Conservation (phyloP, 805 yeast species). For the Blastobotrys chiropterorum region DNA sequence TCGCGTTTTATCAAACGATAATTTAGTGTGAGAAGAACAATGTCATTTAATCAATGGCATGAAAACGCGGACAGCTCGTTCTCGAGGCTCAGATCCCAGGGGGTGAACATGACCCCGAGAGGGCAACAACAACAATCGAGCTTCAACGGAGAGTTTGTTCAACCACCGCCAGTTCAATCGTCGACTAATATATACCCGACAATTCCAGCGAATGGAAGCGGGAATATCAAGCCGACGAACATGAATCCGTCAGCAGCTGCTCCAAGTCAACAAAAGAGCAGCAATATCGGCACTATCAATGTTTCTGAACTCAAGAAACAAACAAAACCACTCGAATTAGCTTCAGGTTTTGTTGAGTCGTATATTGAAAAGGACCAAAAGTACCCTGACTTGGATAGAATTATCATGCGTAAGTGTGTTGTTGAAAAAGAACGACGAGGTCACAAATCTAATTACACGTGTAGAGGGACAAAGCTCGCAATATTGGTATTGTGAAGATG, state of each 20-base stretch:
- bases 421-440: not conserved
- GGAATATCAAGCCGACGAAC: not conserved
- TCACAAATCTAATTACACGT: not conserved
- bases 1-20: not conserved
- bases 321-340: slow-evolving; percentile 22
- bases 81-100: not conserved
- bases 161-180: not conserved
- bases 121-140: not conserved
- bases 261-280: not conserved
- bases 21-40: not conserved
- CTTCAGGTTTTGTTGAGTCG: slow-evolving; percentile 23
- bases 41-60: not conserved
- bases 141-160: not conserved
- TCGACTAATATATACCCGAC: not conserved
- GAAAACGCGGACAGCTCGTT: not conserved
- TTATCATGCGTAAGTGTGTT: slow-evolving; percentile 25
- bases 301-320: slow-evolving; percentile 13
- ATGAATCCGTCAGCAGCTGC: not conserved
- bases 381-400: slow-evolving; percentile 32
- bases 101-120: not conserved
- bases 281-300: slow-evolving; percentile 12
- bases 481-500: slow-evolving; percentile 21
- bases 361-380: slow-evolving; percentile 25
- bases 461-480: slow-evolving; percentile 24
- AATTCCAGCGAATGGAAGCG: not conserved